Evolutionary conservation across 2,329 filamentous ascomycete species (phyloP), one percentile per base, ranked within the genome.

Genomic region (Arthrobotrys megalospora): DNA sequence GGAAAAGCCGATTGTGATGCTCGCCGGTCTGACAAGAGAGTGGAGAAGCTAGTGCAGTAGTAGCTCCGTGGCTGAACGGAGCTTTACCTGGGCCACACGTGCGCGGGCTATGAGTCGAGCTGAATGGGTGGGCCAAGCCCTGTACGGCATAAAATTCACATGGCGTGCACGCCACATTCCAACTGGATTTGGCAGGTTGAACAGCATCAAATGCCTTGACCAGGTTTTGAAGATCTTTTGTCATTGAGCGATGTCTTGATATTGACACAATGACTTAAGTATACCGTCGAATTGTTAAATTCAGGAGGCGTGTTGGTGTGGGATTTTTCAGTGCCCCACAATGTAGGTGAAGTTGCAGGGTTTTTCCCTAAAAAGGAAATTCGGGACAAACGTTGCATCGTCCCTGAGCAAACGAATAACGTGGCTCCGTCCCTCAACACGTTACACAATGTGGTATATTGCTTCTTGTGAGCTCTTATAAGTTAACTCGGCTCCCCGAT

Each of bases 1-100:
- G 55, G 14, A 32, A 38, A 58, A 14, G 16, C 12, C 55, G 36
- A 60, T 21, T 1, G 32, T 32, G 52, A 38, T 32, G 32, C 36
- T 58, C 36, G 52, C n/a, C 32, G 21, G 28, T 21, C 16, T 58
- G 52, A 38, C 52, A 58, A 58, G 52, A 38, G 14, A 16, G 24
- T 10, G 52, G 36, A 32, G 52, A 38, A 32, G 16, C 52, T 4
- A 38, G 52, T 58, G 52, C 32, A 38, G 52, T 19, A 58, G 36
- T 19, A 60, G 55, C 36, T 60, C 55, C 55, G 55, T 60, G 55
- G 55, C 55, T 60, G 19, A 19, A 60, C 55, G 55, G 55, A 60
- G 55, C 55, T 19, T 60, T 60, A 60, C 55, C 16, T 41, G 55
- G 55, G 36, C 38, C n/a, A 14, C 55, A 60, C 55, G 36, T 60